These are phyloP conservation scores for Microascus cirrosus DNA, from an alignment of 2,329 filamentous ascomycete species.

Conservation along the genomic window DNA sequence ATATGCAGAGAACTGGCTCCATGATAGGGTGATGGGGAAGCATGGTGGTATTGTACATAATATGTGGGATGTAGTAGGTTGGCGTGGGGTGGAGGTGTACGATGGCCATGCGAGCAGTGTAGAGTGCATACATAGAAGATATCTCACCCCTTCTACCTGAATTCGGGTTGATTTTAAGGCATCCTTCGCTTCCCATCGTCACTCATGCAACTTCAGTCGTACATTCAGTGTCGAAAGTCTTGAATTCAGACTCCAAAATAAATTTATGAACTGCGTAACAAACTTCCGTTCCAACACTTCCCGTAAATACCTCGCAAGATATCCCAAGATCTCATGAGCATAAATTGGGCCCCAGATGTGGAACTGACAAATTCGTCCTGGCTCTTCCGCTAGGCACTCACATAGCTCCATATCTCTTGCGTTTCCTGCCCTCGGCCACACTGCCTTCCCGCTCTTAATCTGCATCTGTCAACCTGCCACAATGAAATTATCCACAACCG, in stretches of 20 bases:
- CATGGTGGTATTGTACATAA: not conserved
- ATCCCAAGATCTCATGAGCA: too few species aligned
- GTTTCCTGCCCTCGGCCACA: not conserved
- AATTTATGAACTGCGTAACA: too few species aligned
- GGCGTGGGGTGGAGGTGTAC: not conserved
- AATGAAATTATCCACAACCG: conserved; percentile 17
- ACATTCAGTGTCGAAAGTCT: too few species aligned
- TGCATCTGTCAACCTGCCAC: not conserved
- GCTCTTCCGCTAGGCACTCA: not conserved
- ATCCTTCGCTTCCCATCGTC: too few species aligned
- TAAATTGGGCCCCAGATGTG: too few species aligned
- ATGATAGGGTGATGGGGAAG: not conserved
- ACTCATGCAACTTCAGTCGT: too few species aligned
- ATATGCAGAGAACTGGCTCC: not conserved
- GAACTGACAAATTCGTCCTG: too few species aligned
- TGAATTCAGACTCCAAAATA: too few species aligned
- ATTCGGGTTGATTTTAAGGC: too few species aligned
- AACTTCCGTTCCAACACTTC: too few species aligned
- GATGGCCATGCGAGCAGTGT: not conserved
- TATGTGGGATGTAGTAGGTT: not conserved
- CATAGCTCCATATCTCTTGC: not conserved
- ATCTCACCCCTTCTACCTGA: not conserved
- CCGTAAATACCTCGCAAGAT: too few species aligned
- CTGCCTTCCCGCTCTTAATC: not conserved
- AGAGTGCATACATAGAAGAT: not conserved